phyloP scores from a whole-genome alignment of 2,329 filamentous ascomycete species.

The Exophiala bonariae region DNA sequence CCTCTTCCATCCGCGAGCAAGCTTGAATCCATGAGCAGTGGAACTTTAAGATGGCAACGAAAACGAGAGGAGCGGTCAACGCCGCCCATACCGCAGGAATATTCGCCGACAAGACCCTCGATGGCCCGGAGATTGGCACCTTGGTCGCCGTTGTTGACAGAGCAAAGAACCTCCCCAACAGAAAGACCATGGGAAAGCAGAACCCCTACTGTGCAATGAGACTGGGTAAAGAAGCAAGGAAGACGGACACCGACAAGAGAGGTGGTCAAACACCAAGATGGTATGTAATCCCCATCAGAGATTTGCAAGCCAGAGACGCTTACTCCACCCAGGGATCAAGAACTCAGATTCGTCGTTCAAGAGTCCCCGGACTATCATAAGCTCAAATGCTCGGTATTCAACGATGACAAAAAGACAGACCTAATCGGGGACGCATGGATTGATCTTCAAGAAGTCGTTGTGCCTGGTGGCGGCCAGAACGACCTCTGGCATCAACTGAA shows the following conservation, averaged over 20 bases:
- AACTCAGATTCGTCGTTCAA: slow-evolving; percentile 92
- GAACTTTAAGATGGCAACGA: slow-evolving; percentile 16
- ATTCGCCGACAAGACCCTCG: slow-evolving; percentile 88
- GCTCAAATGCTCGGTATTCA: slow-evolving; percentile 93
- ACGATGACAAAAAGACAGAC: slow-evolving; percentile 97
- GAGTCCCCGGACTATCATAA: slow-evolving; percentile 96
- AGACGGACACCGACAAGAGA: slow-evolving; percentile 89
- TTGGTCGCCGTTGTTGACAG: slow-evolving; percentile 89
- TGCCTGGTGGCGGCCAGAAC: slow-evolving; percentile 85
- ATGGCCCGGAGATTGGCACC: slow-evolving; percentile 91
- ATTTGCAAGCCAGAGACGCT: slow-evolving; percentile 1
- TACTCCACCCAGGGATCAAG: slow-evolving; percentile 75
- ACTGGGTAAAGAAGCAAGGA: slow-evolving; percentile 94
- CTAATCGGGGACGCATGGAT: slow-evolving; percentile 94
- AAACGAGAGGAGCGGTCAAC: slow-evolving; percentile 18
- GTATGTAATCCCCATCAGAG: slow-evolving; percentile 53
- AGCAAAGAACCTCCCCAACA: slow-evolving; percentile 94
- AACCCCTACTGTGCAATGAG: slow-evolving; percentile 95
- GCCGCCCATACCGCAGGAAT: slow-evolving; percentile 82
- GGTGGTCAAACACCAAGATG: slow-evolving; percentile 95
- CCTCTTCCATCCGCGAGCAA: not conserved
- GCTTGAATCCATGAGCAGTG: too few species aligned
- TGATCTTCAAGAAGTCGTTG: slow-evolving; percentile 75
- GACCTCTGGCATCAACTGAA: slow-evolving; percentile 88
- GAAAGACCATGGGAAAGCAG: slow-evolving; percentile 97